phyloP scores from a whole-genome alignment of 2,329 filamentous ascomycete genomes.

The Aureobasidium vineae region DNA sequence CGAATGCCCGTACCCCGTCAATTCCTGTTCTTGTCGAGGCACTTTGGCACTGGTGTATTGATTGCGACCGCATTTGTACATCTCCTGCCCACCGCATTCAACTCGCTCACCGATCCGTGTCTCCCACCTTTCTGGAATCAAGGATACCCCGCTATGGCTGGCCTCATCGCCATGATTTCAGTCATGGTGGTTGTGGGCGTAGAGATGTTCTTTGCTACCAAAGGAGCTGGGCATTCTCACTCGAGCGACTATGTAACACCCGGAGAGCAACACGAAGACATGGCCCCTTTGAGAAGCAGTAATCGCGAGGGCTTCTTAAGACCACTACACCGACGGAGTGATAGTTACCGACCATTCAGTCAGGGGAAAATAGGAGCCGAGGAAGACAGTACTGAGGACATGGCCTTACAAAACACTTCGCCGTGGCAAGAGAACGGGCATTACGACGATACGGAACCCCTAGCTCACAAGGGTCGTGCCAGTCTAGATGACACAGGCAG shows the following conservation, averaged over 20 bases:
- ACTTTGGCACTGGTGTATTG: constrained; percentile 58
- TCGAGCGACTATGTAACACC: constrained; percentile 52
- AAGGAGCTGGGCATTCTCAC: constrained; percentile 60
- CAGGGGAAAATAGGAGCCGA: constrained; percentile 32
- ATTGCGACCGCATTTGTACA: constrained; percentile 59
- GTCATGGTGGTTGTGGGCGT: constrained; percentile 80
- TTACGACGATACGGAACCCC: constrained; percentile 6
- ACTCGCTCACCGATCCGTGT: constrained; percentile 60
- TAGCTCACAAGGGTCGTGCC: neutral
- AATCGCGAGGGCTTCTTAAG: constrained; percentile 9
- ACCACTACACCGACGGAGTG: constrained; percentile 23
- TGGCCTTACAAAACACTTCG: constrained; percentile 17
- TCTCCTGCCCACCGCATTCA: constrained; percentile 62
- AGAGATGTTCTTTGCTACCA: constrained; percentile 83
- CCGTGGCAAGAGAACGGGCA: neutral
- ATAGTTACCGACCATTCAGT: constrained; percentile 35
- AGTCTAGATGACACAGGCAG: constrained; percentile 28
- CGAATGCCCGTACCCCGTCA: constrained; percentile 58
- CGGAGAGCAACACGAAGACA: constrained; percentile 21
- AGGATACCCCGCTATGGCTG: constrained; percentile 75
- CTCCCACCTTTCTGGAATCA: constrained; percentile 76
- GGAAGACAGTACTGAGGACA: constrained; percentile 1
- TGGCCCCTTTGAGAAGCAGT: neutral
- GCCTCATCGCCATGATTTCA: constrained; percentile 76
- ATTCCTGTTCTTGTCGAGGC: constrained; percentile 59